A percentile compares a stretch with the other conserved stretches of the same genome.
Evolutionary conservation across 2,329 filamentous ascomycete genomes (phyloP).

Genomic region (Sclerotinia sclerotiorum): DNA sequence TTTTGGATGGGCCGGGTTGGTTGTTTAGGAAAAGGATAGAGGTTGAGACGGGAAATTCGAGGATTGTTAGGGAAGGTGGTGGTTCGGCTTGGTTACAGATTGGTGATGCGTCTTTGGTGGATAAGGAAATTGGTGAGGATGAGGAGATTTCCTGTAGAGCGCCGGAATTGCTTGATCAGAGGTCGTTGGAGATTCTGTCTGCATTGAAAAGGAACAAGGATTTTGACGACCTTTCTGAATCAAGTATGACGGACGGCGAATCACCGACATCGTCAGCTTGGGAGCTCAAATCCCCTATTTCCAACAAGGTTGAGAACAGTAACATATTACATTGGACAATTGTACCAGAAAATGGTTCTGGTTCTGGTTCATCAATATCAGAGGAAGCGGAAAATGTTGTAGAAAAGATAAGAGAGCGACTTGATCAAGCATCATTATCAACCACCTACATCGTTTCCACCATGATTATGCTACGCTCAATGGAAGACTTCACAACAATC

Average conservation of each 20-base stretch:
- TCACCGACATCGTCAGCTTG: not conserved
- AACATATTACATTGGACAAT: constrained; percentile 31
- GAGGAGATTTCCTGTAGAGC: constrained; percentile 46
- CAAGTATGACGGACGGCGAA: not conserved
- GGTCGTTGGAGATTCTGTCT: constrained; percentile 47
- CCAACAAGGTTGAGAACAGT: not conserved
- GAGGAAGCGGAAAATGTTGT: constrained; percentile 52
- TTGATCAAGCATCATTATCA: constrained; percentile 43
- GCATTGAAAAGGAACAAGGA: constrained; percentile 17
- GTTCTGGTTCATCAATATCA: constrained; percentile 42
- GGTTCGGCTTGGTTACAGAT: constrained; percentile 75
- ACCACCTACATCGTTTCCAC: constrained; percentile 53
- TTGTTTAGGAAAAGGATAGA: constrained; percentile 73
- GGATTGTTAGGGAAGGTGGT: constrained; percentile 65
- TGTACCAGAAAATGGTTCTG: constrained; percentile 1
- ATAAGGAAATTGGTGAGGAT: constrained; percentile 44
- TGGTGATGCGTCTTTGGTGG: constrained; percentile 50
- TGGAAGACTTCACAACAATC: constrained; percentile 73
- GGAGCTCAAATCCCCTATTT: not conserved
- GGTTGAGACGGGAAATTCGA: constrained; percentile 54
- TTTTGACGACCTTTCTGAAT: not conserved
- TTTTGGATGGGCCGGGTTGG: constrained; percentile 71
- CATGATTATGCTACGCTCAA: constrained; percentile 71
- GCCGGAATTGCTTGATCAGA: constrained; percentile 66
- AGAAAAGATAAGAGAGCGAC: constrained; percentile 45